Base-by-base conservation (phyloP, 768 basidiomycete genomes). In the Saitozyma podzolica region DNA sequence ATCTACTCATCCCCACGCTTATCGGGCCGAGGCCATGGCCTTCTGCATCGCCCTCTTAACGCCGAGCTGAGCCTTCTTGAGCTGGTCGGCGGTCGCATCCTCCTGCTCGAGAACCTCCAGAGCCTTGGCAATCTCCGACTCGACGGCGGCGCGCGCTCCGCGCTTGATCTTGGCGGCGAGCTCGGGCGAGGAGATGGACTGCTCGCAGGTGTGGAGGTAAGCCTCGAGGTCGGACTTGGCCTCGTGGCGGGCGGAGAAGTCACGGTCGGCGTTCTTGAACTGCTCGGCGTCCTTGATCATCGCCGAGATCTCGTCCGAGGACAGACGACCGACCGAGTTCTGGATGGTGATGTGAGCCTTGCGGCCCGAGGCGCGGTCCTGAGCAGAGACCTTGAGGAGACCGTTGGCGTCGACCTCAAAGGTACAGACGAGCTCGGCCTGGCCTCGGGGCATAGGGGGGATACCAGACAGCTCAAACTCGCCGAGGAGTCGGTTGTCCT, bases 261-360 rank as follows among this genome's bases (percentile, higher is more conserved):
- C 96, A 84, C 93, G 96, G 80, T 82, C 81, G 70, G 76, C 73
- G 67, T 72, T 72, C 72, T 76, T 76, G 77, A 77, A 78, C 81
- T 93, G 91, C 82, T 98, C 95, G 58, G 96, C 92, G 78, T 98
- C 95, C 85, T 94, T 93, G 85, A 98, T 96, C 96, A 98, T 98
- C 83, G 98, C 94, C 77, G 97, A 94, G 68, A 99, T 99, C 85
- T 99, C 96, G 72, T 89, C 91, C 57, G 89, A 86, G 53, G 95
- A 96, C 72, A 99, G 87, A 83, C 96, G 94, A 70, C 96, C 96
- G 78, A 98, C 96, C 62, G 94, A 98, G 87, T 97, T 99, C 82
- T 92, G 93, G 82, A 97, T 95, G 82, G 76, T 74, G 83, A 95
- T 95, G 72, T 92, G 93, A 63, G 96, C 96, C 84, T 97, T 97